Evolutionary conservation across 306 rosid genomes (phyloP), one percentile per base, ranked within the genome.

Genomic region (Morella rubra): DNA sequence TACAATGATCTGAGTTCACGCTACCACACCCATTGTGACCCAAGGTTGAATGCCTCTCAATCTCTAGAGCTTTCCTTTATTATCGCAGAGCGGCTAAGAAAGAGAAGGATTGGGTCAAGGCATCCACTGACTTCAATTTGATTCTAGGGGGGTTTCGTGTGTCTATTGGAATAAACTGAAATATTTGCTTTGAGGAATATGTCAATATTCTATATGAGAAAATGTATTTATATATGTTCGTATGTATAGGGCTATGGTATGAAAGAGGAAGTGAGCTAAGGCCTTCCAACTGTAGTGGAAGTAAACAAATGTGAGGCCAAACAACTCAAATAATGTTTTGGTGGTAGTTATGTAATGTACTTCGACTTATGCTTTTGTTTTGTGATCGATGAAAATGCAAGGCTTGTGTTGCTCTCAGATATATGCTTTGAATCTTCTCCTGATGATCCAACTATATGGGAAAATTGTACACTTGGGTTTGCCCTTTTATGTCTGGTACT

Each of bases 41-140:
- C 85, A 40, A 78, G 82, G 67, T 80, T 82, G 64, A 82, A 82
- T 64, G 85, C 85, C n/a, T 82, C 85, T 1, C 85, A 82, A 68
- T 78, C 85, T 45, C 79, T 82, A 55, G 85, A 82, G 82, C 82
- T 82, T 7, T 76, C 85, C 66, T 82, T 82, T 68, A 82, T 73
- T 9, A 82, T 82, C 4, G 80, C 85, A 3, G 85, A 82, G 71
- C 86, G 86, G 73, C 75, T 82, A 65, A 55, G 83, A 54, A 61
- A 50, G 77, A 79, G 80, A 71, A 70, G 86, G 60, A 73, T 83
- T 32, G 61, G 65, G 41, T 40, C 77, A 0, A 68, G 77, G 18
- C 65, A 47, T 20, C 9, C 32, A 1, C 46, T 55, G 53, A 52
- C 69, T 53, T 59, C n/a, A 32, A 20, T 66, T 40, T 24, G 64